These are phyloP conservation scores for Botrytis byssoidea DNA, from an alignment of 2,329 filamentous ascomycete genomes.

Conservation along the genomic window DNA sequence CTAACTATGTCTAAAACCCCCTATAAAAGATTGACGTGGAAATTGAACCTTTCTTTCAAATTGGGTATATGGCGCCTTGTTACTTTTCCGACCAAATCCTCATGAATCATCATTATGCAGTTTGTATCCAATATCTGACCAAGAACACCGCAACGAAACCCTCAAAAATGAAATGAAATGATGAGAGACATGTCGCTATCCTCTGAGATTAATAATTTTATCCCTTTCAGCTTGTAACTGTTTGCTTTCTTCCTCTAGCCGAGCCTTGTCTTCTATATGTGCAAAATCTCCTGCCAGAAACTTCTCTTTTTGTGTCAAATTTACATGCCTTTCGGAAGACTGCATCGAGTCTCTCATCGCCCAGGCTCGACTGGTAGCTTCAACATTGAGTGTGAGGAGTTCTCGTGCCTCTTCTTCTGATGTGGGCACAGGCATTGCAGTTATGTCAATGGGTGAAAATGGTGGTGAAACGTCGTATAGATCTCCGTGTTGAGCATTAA, in stretches of 20 bases:
- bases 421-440: conserved; percentile 28
- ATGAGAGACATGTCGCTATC: background rate
- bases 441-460: conserved; percentile 12
- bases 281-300: conserved; percentile 42
- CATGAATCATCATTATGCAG: background rate
- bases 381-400: conserved; percentile 31
- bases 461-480: conserved; percentile 28
- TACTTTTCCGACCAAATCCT: background rate
- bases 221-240: conserved; percentile 37
- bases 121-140: background rate
- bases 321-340: background rate
- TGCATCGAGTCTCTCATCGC: background rate
- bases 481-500: conserved; percentile 20
- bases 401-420: conserved; percentile 36
- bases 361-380: conserved; percentile 20
- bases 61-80: conserved; percentile 27
- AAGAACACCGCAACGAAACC: background rate
- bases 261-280: conserved; percentile 44
- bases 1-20: conserved; percentile 24
- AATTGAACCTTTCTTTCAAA: background rate
- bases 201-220: conserved; percentile 24
- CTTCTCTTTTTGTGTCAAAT: conserved; percentile 43
- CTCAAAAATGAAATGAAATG: background rate
- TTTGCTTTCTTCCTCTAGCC: conserved; percentile 42
- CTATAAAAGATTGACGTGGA: conserved; percentile 2